Evolutionary conservation across 129 eudicot species (phyloP), one percentile per base, ranked within the genome.

Genomic region (Lactuca sativa): DNA sequence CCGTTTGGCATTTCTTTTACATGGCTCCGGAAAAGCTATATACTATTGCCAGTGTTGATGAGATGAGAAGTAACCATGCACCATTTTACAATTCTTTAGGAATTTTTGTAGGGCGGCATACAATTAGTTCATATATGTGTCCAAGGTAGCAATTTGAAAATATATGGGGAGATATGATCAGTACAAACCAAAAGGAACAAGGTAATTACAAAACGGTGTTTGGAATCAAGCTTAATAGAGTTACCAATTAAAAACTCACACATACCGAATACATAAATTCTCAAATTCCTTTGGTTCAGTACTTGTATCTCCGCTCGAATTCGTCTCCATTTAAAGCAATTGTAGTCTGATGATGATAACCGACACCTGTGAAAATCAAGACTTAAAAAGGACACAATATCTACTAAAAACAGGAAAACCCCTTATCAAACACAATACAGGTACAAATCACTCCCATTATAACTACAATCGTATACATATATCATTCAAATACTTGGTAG

Each of bases 131-230:
- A 59, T 14, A 18, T 56, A 56, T 18, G 61, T 56, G 12, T 33
- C 31, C 43, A 59, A 59, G 43, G 43, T 31, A 32, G 18, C 64
- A 59, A 32, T 11, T 32, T 43, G n/a, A 59, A 38, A 33, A 59
- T 59, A 59, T 16, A 33, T 43, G 32, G 18, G 32, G 36, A 25
- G 64, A 59, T 59, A 16, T 59, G 43, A 32, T 59, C 64, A 59
- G 32, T 60, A 60, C 25, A 60, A 9, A 60, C 65, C 65, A 60
- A 34, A 60, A 32, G 38, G 40, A 60, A 41, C 65, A 34, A 60
- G 65, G 5, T 34, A 60, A 32, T 32, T 32, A 60, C 65, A 60
- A 44, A 44, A 10, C 65, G 34, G 4, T 36, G 15, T 59, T 33
- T 58, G 64, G 32, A 59, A 59, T 31, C 18, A 59, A 32, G 64